Base-by-base conservation (phyloP, 257 asterid genomes). In the Misopates orontium region DNA sequence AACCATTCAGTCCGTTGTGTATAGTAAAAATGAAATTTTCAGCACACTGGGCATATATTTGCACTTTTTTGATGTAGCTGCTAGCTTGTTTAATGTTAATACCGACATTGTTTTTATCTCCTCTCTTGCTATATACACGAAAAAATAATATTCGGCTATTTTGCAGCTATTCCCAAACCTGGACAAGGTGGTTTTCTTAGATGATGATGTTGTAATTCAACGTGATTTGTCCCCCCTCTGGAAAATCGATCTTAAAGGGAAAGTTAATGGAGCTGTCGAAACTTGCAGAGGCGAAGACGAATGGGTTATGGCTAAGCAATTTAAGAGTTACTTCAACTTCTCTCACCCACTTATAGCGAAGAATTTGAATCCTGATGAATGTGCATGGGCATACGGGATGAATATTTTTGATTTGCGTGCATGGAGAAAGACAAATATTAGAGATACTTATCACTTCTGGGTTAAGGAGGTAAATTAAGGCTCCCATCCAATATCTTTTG, bases 341-440 rank as follows among this genome's bases (percentile, higher is more conserved):
- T 93, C 99, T 71, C 90, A 90, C 78, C 97, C 96, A 10, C 87
- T 84, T 49, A 78, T 93, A 69, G 83, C 91, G 6, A 86, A 78
- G 74, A 83, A 82, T 70, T 80, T 93, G 82, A 77, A 93, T 76
- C 97, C 96, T 10, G 90, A 88, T 20, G 95, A 90, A 60, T 93
- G 99, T 74, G 99, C 99, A 21, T 93, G 99, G 99, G 99, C 96
- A 16, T 93, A 90, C 64, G 97, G 99, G 69, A 93, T 93, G 99
- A 93, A 93, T 76, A 82, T 93, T 31, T 93, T 93, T 67, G 99
- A 93, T 74, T 71, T 93, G 71, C 79, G 79, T 19, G 82, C 87
- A 20, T 93, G 99, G 99, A 82, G 97, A 67, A 75, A 76, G 68
- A 90, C 89, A 41, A 76, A 77, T 74, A 87, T 93, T 17, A 84